Conservation (phyloP, 352 stramenopile genomes). For the Phytophthora pisi region DNA sequence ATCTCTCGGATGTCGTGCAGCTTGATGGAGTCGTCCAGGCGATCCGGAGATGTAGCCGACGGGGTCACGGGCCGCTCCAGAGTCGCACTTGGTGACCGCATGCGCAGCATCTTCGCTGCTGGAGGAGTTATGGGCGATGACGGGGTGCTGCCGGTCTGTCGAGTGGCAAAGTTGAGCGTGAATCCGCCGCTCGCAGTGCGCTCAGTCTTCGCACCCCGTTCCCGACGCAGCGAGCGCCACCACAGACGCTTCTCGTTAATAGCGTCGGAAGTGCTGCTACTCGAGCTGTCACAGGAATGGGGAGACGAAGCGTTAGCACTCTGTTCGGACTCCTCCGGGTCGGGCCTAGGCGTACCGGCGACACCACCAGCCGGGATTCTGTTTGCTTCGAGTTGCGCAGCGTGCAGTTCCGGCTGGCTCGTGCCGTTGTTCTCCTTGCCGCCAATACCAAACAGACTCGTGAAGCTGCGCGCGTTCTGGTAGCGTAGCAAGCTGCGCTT, state of each 20-base stretch:
- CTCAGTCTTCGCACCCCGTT: slow-evolving; percentile 58
- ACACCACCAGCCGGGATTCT: slow-evolving; percentile 36
- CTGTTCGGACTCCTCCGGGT: slow-evolving; percentile 25
- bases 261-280: slow-evolving; percentile 47
- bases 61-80: slow-evolving; percentile 20
- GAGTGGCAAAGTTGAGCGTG: slow-evolving; percentile 52
- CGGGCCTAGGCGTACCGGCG: slow-evolving; percentile 20
- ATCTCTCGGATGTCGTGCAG: slow-evolving; percentile 64
- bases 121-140: slow-evolving; percentile 36
- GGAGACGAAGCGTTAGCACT: slow-evolving; percentile 33
- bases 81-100: slow-evolving; percentile 15
- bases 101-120: slow-evolving; percentile 19
- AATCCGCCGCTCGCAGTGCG: slow-evolving; percentile 69
- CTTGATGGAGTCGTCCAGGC: slow-evolving; percentile 65
- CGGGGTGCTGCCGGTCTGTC: slow-evolving; percentile 40
- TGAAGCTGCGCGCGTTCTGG: slow-evolving; percentile 72
- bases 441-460: slow-evolving; percentile 61
- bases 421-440: slow-evolving; percentile 43
- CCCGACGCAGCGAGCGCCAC: slow-evolving; percentile 73
- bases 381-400: slow-evolving; percentile 34
- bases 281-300: slow-evolving; percentile 38
- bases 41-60: slow-evolving; percentile 30
- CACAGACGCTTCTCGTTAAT: slow-evolving; percentile 73
- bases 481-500: slow-evolving; percentile 75
- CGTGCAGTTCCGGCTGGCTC: slow-evolving; percentile 51